Conservation (phyloP, 306 rosid genomes). For the Quercus bicolor region DNA sequence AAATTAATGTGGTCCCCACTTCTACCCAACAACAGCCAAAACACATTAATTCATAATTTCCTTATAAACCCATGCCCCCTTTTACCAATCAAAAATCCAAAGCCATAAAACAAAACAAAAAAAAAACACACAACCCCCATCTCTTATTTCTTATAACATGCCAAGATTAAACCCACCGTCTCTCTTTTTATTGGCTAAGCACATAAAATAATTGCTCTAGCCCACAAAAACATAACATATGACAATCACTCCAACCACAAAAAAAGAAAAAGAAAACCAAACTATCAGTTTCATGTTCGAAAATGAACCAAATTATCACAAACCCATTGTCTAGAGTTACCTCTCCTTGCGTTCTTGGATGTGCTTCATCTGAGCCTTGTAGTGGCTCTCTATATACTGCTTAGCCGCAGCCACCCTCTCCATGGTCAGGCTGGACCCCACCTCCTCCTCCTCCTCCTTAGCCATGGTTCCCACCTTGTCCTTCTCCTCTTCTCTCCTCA, state of each 20-base stretch:
- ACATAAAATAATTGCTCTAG: neutral
- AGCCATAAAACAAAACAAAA: neutral
- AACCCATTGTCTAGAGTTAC: constrained; percentile 17
- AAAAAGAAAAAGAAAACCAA: neutral
- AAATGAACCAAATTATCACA: neutral
- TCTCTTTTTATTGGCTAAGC: neutral
- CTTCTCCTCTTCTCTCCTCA: constrained; percentile 10
- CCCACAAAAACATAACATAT: neutral
- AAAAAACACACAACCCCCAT: neutral
- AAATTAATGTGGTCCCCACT: neutral
- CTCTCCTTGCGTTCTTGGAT: constrained; percentile 82
- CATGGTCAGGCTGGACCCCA: constrained; percentile 73
- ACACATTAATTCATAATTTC: neutral
- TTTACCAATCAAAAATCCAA: constrained; percentile 2
- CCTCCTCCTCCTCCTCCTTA: constrained; percentile 32
- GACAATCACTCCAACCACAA: neutral
- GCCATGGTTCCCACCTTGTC: constrained; percentile 27
- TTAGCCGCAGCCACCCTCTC: constrained; percentile 92
- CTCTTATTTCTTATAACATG: neutral
- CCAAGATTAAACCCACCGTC: neutral
- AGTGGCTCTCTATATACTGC: constrained; percentile 82
- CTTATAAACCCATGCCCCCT: constrained; percentile 15
- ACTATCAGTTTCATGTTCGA: neutral
- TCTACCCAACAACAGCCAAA: neutral
- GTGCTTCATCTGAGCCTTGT: constrained; percentile 71